Conservation (phyloP, 345 rosid genomes). For the Diplotaxis tenuifolia region DNA sequence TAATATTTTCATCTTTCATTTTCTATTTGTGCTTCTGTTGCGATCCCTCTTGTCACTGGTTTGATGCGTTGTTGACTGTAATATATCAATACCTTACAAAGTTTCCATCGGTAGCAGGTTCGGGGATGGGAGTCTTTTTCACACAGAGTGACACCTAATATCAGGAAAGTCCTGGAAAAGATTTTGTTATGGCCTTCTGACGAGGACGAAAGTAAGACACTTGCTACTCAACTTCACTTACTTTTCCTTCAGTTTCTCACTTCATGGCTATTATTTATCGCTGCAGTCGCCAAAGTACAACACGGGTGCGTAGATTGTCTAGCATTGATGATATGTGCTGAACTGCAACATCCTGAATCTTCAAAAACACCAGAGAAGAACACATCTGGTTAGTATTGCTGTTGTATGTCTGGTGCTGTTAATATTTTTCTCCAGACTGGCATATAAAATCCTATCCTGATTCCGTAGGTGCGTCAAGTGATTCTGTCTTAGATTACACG, state of each 20-base stretch:
- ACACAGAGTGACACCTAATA: conserved; percentile 48
- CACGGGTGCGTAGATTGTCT: conserved; percentile 95
- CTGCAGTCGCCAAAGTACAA: conserved; percentile 79
- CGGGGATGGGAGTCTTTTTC: conserved; percentile 57
- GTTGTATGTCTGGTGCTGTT: conserved; percentile 15
- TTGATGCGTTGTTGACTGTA: conserved; percentile 16
- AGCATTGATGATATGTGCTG: conserved; percentile 75
- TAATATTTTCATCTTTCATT: conserved; percentile 37
- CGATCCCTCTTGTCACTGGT: not conserved
- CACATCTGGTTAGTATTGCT: conserved; percentile 37
- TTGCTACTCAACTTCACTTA: not conserved
- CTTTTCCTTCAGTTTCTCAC: not conserved
- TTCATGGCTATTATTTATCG: conserved; percentile 11
- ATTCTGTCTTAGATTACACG: conserved; percentile 49
- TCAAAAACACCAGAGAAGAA: conserved; percentile 37
- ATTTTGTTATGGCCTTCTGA: conserved; percentile 81
- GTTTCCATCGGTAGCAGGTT: conserved; percentile 43
- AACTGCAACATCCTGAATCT: conserved; percentile 53
- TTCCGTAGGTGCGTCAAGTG: conserved; percentile 46
- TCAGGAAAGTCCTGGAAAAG: conserved; percentile 51
- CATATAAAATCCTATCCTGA: conserved; percentile 11
- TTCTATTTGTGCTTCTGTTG: conserved; percentile 1
- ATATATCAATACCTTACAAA: conserved; percentile 24
- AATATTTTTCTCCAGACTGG: not conserved
- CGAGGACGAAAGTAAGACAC: conserved; percentile 59